A percentile compares a stretch with the other conserved stretches of the same genome.
These are phyloP conservation scores for Buddleja alternifolia DNA, from an alignment of 257 asterid species.

Conservation along the genomic window DNA sequence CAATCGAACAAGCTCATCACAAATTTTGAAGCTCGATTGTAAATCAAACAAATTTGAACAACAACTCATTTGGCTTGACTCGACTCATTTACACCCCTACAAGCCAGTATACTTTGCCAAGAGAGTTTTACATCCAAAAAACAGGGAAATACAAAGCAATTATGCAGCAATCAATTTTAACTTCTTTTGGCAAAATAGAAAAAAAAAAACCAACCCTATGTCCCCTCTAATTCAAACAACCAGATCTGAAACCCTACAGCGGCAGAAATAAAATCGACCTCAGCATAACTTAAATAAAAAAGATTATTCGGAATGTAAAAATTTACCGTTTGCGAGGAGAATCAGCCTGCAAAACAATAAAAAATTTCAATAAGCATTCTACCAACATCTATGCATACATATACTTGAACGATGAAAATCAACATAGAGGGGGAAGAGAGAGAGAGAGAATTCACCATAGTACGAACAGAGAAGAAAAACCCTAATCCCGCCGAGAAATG, in stretches of 20 bases:
- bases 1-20: no score
- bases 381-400: not conserved
- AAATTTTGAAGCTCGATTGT: no score
- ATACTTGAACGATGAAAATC: not conserved
- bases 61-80: no score
- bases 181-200: not conserved
- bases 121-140: not conserved
- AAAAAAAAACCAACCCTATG: constrained; percentile 9
- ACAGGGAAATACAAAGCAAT: not conserved
- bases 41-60: no score
- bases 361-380: not conserved
- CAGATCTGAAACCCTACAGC: constrained; percentile 24
- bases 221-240: not conserved
- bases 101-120: not conserved
- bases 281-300: not conserved
- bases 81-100: no score
- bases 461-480: constrained; percentile 36
- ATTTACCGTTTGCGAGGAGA: constrained; percentile 77
- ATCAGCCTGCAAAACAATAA: constrained; percentile 63
- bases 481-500: constrained; percentile 34
- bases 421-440: not conserved
- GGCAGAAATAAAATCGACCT: not conserved
- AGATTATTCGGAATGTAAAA: not conserved
- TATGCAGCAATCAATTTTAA: not conserved
- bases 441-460: constrained; percentile 39